Evolutionary conservation across 768 basidiomycete species (phyloP).

Genomic region (button mushroom (Agaricus bisporus)): DNA sequence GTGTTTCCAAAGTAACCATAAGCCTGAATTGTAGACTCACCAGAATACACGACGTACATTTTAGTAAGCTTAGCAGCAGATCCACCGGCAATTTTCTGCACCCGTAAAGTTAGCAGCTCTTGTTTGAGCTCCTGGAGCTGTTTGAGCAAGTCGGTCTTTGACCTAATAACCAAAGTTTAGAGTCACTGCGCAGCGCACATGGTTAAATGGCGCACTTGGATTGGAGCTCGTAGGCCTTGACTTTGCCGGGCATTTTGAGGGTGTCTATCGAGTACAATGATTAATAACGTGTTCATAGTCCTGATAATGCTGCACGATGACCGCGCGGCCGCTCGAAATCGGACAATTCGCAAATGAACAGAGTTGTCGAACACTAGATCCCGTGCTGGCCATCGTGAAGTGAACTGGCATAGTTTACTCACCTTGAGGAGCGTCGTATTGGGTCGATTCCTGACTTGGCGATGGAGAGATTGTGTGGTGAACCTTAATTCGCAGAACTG

Average conservation of each 20-base stretch:
- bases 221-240: constrained; percentile 95
- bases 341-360: neutral
- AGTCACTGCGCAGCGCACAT: neutral
- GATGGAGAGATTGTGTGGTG: constrained; percentile 26
- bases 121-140: constrained; percentile 92
- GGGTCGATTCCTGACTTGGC: constrained; percentile 25
- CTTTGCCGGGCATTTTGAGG: constrained; percentile 78
- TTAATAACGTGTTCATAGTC: constrained; percentile 11
- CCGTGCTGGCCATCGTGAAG: constrained; percentile 1
- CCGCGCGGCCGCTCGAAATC: neutral
- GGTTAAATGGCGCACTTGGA: constrained; percentile 62
- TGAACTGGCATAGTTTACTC: constrained; percentile 20
- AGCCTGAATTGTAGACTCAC: constrained; percentile 5
- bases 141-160: constrained; percentile 94
- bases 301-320: constrained; percentile 2
- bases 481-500: constrained; percentile 42
- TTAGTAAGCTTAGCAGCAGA: constrained; percentile 94
- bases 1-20: constrained; percentile 2
- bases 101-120: constrained; percentile 89
- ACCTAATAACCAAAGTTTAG: constrained; percentile 43
- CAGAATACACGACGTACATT: constrained; percentile 60
- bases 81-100: constrained; percentile 97
- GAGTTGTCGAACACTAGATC: neutral
- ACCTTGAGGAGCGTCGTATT: constrained; percentile 41
- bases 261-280: constrained; percentile 20